Evolutionary conservation across 495 filamentous ascomycete species (phyloP), one percentile per base, ranked within the genome.

Genomic region (Aspergillus homomorphus): DNA sequence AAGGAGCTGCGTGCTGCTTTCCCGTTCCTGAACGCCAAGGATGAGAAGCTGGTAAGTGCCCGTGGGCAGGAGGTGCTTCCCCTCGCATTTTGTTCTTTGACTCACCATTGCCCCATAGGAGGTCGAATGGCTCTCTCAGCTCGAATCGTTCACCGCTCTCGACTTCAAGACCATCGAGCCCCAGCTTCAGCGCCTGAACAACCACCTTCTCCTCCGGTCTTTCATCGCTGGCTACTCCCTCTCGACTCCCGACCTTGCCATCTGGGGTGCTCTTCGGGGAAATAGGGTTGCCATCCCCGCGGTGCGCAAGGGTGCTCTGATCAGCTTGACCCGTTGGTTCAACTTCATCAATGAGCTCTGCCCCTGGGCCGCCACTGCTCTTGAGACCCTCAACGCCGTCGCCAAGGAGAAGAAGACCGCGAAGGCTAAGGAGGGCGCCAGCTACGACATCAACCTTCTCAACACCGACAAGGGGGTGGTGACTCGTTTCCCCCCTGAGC

Each of bases 401-500:
- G 77, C 79, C 26, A 78, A 76, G 58, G 81, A 78, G 59, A 91
- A 89, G 78, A 87, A 87, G 65, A 80, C 82, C 24, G 87, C 85
- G 28, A 84, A 84, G 65, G 89, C 85, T 62, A 91, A 91, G 73
- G 89, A 90, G 56, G 91, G 91, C 56, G 91, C 82, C 23, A 95
- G 81, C 77, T 98, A 95, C 74, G 91, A 94, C 65, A 90, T 98
- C 69, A 89, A 87, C 2, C 82, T 98, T 19, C 86, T 88, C 57
- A 87, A 95, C 66, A 87, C 85, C n/a, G 90, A 90, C 30, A 89
- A 94, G 69, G 94, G 94, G 8, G 92, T 98, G 24, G 90, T 98
- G 24, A 94, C 91, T 22, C 80, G 95, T 59, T 98, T 98, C 77
- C 87, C 93, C 16, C 94, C 94, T 1, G 94, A 98, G 85, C 94